Evolutionary conservation across 331 rosid genomes (phyloP).

Genomic region (Quercus phellos): DNA sequence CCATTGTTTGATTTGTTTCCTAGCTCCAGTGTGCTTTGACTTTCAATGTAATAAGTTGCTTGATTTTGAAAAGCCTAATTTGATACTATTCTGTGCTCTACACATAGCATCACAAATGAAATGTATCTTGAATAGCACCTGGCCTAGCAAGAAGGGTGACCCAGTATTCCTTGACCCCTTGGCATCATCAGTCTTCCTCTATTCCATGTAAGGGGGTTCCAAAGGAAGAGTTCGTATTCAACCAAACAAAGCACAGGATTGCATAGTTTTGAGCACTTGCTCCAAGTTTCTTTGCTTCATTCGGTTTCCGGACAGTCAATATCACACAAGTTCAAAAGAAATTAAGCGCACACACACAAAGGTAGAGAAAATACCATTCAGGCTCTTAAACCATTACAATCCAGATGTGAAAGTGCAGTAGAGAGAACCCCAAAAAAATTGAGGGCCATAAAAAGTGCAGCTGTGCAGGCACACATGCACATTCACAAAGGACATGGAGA

Average conservation of each 20-base stretch:
- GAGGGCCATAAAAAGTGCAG: neutral
- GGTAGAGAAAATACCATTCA: neutral
- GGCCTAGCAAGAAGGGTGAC: neutral
- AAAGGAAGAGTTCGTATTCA: neutral
- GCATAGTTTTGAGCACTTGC: constrained; percentile 10
- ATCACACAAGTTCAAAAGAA: neutral
- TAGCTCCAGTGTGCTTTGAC: no score
- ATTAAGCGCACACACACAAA: neutral
- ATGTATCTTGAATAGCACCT: no score
- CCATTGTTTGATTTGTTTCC: no score
- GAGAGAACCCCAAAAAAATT: neutral
- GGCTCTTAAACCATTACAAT: neutral
- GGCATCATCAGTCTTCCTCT: neutral
- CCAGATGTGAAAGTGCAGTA: neutral
- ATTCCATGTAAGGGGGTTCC: neutral
- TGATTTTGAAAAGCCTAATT: no score
- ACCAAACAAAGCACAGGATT: neutral
- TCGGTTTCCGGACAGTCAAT: constrained; percentile 12
- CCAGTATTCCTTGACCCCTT: neutral
- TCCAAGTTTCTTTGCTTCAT: constrained; percentile 24
- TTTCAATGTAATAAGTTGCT: no score
- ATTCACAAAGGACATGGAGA: neutral
- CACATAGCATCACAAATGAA: no score
- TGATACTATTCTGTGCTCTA: no score
- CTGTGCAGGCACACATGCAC: neutral